Evolutionary conservation across 768 basidiomycete species (phyloP), one percentile per base, ranked within the genome.

Genomic region (Collybia sordida): DNA sequence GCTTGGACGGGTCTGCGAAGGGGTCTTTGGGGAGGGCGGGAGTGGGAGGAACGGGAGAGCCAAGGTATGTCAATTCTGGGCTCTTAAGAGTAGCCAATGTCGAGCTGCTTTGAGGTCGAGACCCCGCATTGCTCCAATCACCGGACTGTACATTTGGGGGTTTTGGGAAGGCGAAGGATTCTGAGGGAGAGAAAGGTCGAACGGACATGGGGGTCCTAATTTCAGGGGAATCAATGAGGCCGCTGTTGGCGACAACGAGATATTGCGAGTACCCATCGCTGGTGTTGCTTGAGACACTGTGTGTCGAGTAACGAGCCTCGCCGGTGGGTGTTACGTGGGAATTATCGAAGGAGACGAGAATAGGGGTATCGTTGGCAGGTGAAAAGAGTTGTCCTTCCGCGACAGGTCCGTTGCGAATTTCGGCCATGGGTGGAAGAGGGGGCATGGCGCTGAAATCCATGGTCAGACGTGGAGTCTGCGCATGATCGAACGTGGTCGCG

Each of bases 151-250:
- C 45, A 22, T 53, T 58, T 3, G 83, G 84, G 2, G 86, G 86
- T 47, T 78, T 79, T 2, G 86, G 86, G 72, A 88, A 88, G 7
- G 81, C 65, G 65, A 85, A 88, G 4, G 80, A 78, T 61, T 88
- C 86, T 15, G 79, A 78, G 9, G 83, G 81, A 0, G 83, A 80
- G 69, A 85, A 86, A 2, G 83, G 83, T 35, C 81, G 80, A 17
- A 83, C 82, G 34, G 75, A 81, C 73, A 86, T 81, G 19, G 82
- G 80, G 0, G 81, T 76, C 3, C 61, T 51, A n/a, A 51, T 42
- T 44, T 68, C 69, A n/a, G 61, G 58, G 27, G 42, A 40, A 11
- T 62, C 59, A 18, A 52, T 17, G 42, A 64, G 59, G 27, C 27
- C 56, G 47, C 36, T 59, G 56, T 60, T 64, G 52, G 54, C 43